Evolutionary conservation across 768 basidiomycete species (phyloP).

Genomic region (Tylopilus cervinicoccineus): DNA sequence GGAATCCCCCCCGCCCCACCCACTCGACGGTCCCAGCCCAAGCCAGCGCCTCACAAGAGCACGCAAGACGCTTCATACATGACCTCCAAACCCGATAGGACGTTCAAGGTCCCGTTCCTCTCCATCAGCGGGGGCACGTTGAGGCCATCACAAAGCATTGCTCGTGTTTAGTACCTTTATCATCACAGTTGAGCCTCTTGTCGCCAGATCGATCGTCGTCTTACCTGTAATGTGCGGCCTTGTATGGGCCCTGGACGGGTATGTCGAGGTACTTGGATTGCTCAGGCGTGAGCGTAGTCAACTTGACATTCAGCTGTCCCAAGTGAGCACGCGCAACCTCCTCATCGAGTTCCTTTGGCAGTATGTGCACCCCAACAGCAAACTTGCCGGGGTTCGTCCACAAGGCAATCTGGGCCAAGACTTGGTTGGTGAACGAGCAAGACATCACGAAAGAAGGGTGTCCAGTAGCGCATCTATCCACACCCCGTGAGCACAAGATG

Average conservation of each 20-base stretch:
- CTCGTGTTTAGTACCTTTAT: constrained; percentile 28
- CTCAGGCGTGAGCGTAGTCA: constrained; percentile 66
- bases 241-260: constrained; percentile 77
- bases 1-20: too few relatives aligned
- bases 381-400: constrained; percentile 93
- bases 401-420: constrained; percentile 95
- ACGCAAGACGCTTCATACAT: constrained; percentile 47
- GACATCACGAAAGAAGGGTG: constrained; percentile 99
- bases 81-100: constrained; percentile 44
- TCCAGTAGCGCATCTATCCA: constrained; percentile 83
- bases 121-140: constrained; percentile 68
- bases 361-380: constrained; percentile 96
- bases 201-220: neutral
- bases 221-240: constrained; percentile 66
- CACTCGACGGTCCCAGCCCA: too few relatives aligned
- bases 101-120: constrained; percentile 65
- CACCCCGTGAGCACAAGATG: constrained; percentile 5
- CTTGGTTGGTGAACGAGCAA: constrained; percentile 99
- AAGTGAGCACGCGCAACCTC: constrained; percentile 98
- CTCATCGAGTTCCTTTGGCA: constrained; percentile 98
- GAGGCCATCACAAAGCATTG: constrained; percentile 53
- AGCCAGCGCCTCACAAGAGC: constrained; percentile 36
- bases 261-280: constrained; percentile 94
- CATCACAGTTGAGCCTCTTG: constrained; percentile 2
- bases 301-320: constrained; percentile 87